Evolutionary conservation across 2,329 filamentous ascomycete genomes (phyloP), one percentile per base, ranked within the genome.

Genomic region (Diaporthe capsici): DNA sequence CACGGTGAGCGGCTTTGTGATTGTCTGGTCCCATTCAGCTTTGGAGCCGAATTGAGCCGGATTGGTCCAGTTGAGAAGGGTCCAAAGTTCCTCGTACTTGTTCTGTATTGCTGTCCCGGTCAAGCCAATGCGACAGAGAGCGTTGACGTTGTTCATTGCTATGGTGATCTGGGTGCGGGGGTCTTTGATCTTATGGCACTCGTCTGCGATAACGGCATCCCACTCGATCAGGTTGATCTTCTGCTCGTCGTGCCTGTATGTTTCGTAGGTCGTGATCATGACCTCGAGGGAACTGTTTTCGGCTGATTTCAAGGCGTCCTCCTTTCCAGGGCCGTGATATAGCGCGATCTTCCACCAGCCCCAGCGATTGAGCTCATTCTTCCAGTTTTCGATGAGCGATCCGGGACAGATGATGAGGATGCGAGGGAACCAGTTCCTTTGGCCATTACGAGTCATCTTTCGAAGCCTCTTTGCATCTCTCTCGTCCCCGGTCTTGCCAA

Each of bases 31-130:
- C 97, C 97, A 99, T 57, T 94, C 94, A 7, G 90, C 86, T 13
- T 94, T 81, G 0, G 87, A 88, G 22, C 90, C 90, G 73, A 92
- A 90, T 63, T 89, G 85, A 0, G 95, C 96, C 0, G 97, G 97
- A 79, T 97, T 97, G 0, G 95, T 96, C 97, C 97, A 99, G 82
- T 99, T 98, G 3, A 99, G 87, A 0, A 99, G 87, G 0, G 95
- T 97, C 96, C 96, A 99, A 0, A 99, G 89, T 83, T 99, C 97
- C 82, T 98, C 95, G 82, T 99, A 99, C 79, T 95, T 97, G 84
- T 99, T 99, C 82, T 99, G 97, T 60, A 99, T 98, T 0, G 96
- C 96, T 0, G 97, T 99, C 2, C 97, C 97, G 0, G 96, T 98
- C 12, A 99, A 88, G 0, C 97, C 97, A 76, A 99, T 96, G 47